Percentiles rank a stretch among this genome's conserved stretches.
Conservation (phyloP, 2,329 filamentous ascomycete species). For the Rutstroemia sp. region DNA sequence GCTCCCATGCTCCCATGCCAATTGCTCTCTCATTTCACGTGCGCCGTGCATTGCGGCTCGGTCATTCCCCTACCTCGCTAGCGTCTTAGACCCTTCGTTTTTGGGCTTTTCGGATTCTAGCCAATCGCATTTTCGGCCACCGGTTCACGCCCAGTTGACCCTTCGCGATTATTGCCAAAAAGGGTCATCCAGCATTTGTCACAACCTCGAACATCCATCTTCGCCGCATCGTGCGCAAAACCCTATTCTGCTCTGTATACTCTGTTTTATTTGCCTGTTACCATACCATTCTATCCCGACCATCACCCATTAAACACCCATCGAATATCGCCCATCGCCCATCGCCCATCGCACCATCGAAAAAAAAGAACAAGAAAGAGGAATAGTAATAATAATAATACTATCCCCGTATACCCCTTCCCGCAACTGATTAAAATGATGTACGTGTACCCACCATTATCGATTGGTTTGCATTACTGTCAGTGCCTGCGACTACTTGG, state of each 20-base stretch:
- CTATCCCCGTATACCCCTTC: neutral
- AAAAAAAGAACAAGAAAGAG: neutral
- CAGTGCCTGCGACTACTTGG: neutral
- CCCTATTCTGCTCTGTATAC: neutral
- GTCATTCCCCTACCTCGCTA: neutral
- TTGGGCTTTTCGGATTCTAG: neutral
- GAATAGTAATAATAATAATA: neutral
- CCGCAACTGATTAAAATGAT: no score
- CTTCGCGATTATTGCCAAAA: slow-evolving; percentile 8
- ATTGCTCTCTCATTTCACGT: no score
- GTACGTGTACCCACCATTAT: no score
- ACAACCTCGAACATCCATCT: neutral
- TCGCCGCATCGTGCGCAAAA: neutral
- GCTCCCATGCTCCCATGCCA: no score
- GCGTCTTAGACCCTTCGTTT: neutral
- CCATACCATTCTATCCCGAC: neutral
- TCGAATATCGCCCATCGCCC: no score
- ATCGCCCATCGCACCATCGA: no score
- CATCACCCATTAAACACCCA: no score
- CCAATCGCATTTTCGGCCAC: slow-evolving; percentile 8
- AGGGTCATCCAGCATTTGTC: neutral
- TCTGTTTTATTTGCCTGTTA: no score
- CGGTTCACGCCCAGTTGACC: slow-evolving; percentile 2
- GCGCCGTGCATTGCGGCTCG: neutral
- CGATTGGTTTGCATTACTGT: no score